Conservation (phyloP, 2,329 filamentous ascomycete genomes). For the Anthostomella pinea region DNA sequence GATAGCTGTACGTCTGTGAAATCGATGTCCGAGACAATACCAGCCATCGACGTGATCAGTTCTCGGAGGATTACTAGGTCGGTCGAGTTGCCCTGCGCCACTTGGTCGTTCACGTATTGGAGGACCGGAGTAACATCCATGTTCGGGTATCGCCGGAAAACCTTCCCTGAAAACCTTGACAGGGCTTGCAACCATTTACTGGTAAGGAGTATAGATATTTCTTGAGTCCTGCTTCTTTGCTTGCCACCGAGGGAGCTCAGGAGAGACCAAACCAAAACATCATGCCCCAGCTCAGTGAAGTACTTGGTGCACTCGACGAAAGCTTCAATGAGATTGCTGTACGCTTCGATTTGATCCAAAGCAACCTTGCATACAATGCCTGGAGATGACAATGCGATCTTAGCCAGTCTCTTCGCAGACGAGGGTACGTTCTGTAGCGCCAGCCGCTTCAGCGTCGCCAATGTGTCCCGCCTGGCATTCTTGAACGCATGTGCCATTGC, state of each 20-base stretch:
- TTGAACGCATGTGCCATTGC: conserved; percentile 78
- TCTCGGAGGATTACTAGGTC: conserved; percentile 91
- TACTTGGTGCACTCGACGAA: conserved; percentile 94
- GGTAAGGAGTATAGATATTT: conserved; percentile 66
- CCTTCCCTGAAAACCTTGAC: conserved; percentile 84
- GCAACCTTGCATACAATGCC: conserved; percentile 89
- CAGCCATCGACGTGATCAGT: conserved; percentile 88
- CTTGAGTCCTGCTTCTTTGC: conserved; percentile 60
- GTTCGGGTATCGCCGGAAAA: conserved; percentile 80
- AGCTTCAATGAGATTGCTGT: conserved; percentile 90
- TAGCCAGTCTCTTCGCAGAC: conserved; percentile 86
- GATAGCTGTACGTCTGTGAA: conserved; percentile 86
- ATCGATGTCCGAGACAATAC: conserved; percentile 80
- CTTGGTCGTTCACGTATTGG: conserved; percentile 83
- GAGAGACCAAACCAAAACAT: conserved; percentile 89
- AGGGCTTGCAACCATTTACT: conserved; percentile 90
- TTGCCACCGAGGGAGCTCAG: conserved; percentile 68
- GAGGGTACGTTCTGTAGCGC: conserved; percentile 81
- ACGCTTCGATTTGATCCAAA: conserved; percentile 86
- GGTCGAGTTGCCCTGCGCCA: conserved; percentile 78
- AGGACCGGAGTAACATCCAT: conserved; percentile 83
- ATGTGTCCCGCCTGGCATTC: conserved; percentile 73
- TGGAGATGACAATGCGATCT: conserved; percentile 87
- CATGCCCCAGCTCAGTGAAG: conserved; percentile 88
- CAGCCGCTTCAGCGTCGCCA: conserved; percentile 82